Evolutionary conservation across 169 alveolate species (phyloP), one percentile per base, ranked within the genome.

Genomic region (Hepatocystis sp.): DNA sequence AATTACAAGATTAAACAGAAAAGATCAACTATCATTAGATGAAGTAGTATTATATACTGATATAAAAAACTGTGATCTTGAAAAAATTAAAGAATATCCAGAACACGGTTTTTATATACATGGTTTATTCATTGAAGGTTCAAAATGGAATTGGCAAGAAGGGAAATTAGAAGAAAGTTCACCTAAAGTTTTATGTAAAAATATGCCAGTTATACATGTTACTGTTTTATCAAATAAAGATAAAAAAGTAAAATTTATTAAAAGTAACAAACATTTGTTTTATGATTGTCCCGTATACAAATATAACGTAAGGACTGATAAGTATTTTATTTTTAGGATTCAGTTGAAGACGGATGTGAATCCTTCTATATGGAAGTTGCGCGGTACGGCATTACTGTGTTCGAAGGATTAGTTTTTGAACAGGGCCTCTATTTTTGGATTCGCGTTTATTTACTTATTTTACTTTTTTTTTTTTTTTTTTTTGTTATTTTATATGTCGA

Each of bases 111-210:
- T 95, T 51, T 86, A 95, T 67, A 95, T 97, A 67, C 96, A 96
- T 81, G 99, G 99, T 42, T 93, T 97, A 60, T 96, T 92, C 90
- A 93, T 97, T 36, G 99, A 97, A 84, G 99, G 99, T 27, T 97
- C 98, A 51, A 95, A 96, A 61, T 96, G 98, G 98, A 96, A 93
- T 90, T 95, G 95, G 92, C 97, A 94, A 85, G 96, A 94, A 32
- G 94, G 95, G 30, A 95, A 95, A 90, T 94, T 96, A 47, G 98
- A 96, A 44, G 98, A 97, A 67, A 95, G 98, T 15, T 88, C 93
- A 67, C 96, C 95, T 30, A 96, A 93, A 85, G 91, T 94, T 32
- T 91, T 95, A 63, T 92, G 90, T 90, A 93, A 85, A 51, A 91
- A 88, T 11, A 91, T 96, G 94, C 97, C 97, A 1, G 95, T 91